phyloP scores from a whole-genome alignment of 345 rosid genomes.

The Lenwebbia sp. region DNA sequence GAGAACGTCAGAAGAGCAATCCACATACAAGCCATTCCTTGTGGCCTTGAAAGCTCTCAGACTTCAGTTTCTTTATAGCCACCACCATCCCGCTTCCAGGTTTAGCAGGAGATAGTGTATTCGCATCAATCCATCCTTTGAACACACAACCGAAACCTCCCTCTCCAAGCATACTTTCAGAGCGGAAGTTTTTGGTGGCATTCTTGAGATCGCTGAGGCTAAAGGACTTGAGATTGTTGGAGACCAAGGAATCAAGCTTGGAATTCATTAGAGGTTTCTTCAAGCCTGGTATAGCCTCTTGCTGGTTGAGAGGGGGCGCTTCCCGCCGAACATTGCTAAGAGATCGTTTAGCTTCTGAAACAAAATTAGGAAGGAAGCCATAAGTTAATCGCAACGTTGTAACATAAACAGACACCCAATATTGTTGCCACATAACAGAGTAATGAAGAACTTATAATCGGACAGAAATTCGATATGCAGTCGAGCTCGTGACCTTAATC shows the following conservation, averaged over 20 bases:
- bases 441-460: background rate
- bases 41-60: slow-evolving; percentile 60
- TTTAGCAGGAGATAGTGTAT: slow-evolving; percentile 48
- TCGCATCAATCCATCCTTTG: slow-evolving; percentile 59
- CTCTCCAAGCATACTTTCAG: slow-evolving; percentile 50
- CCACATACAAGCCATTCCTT: slow-evolving; percentile 72
- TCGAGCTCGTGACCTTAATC: background rate
- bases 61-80: slow-evolving; percentile 54
- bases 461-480: background rate
- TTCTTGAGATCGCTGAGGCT: slow-evolving; percentile 40
- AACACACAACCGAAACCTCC: slow-evolving; percentile 66
- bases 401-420: background rate
- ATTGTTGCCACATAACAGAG: background rate
- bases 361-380: background rate
- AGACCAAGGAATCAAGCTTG: slow-evolving; percentile 13
- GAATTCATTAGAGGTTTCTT: slow-evolving; percentile 4
- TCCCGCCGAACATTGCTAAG: slow-evolving; percentile 2
- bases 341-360: slow-evolving; percentile 20
- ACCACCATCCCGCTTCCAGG: slow-evolving; percentile 50
- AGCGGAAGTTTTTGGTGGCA: slow-evolving; percentile 52
- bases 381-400: background rate
- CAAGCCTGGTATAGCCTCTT: background rate
- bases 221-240: slow-evolving; percentile 40
- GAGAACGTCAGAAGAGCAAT: background rate
- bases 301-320: background rate